These are phyloP conservation scores for Oryza meyeriana DNA, from an alignment of 176 grass and related monocot genomes.

Conservation along the genomic window DNA sequence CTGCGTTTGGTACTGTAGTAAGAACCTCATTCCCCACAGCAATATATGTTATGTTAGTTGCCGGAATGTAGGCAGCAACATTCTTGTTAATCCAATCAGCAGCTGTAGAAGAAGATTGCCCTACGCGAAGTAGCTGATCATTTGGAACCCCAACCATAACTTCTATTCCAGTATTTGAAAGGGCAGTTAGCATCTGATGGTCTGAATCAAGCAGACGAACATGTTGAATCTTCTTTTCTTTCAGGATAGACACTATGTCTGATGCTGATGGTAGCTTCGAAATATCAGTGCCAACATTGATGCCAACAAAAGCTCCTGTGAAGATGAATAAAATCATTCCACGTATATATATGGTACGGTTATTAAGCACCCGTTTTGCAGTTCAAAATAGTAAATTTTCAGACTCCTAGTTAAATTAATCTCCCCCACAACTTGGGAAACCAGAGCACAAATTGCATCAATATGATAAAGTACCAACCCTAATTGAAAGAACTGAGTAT, in stretches of 20 bases:
- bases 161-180: conserved; percentile 88
- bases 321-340: conserved; percentile 3
- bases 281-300: conserved; percentile 68
- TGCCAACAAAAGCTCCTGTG: conserved; percentile 87
- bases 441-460: background rate
- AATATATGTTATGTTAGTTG: conserved; percentile 93
- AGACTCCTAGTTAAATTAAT: background rate
- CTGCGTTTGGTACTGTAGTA: conserved; percentile 71
- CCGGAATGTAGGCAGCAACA: conserved; percentile 69
- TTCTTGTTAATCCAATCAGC: conserved; percentile 95
- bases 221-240: conserved; percentile 71
- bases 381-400: background rate
- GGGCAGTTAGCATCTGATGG: conserved; percentile 79
- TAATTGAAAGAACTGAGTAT: background rate
- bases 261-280: conserved; percentile 57
- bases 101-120: conserved; percentile 76
- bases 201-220: conserved; percentile 80
- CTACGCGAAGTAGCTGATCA: conserved; percentile 74
- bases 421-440: background rate
- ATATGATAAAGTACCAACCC: background rate
- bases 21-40: conserved; percentile 89
- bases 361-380: background rate
- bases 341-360: background rate
- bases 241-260: conserved; percentile 79
- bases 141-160: conserved; percentile 85